These are phyloP conservation scores for Protomyces macrosporus DNA, from an alignment of 1,139 yeast species.

Conservation along the genomic window DNA sequence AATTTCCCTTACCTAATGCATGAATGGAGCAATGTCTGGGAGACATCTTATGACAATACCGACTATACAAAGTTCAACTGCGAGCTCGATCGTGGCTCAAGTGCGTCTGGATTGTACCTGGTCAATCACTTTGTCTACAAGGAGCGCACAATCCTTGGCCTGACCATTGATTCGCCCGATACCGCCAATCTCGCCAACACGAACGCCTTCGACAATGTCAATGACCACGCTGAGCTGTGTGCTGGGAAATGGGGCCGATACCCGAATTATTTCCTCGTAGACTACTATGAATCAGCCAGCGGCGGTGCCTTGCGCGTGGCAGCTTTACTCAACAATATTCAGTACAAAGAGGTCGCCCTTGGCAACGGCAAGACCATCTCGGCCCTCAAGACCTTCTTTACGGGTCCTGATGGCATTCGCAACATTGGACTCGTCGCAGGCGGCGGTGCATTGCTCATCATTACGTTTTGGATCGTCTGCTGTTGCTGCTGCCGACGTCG, in stretches of 20 bases:
- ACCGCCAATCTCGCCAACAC: slow-evolving; percentile 9
- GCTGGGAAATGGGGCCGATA: not conserved
- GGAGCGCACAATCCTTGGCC: slow-evolving; percentile 2
- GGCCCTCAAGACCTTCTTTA: slow-evolving; percentile 12
- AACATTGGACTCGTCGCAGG: slow-evolving; percentile 17
- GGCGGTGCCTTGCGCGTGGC: slow-evolving; percentile 19
- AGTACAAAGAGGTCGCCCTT: not conserved
- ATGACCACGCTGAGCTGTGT: slow-evolving; percentile 6
- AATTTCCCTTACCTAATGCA: slow-evolving; percentile 9
- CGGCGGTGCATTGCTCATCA: slow-evolving; percentile 3
- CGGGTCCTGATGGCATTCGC: slow-evolving; percentile 17
- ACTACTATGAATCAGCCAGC: slow-evolving; percentile 6
- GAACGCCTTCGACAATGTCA: slow-evolving; percentile 2
- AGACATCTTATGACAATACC: slow-evolving; percentile 17
- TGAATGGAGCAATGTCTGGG: slow-evolving; percentile 20
- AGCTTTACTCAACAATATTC: slow-evolving; percentile 12
- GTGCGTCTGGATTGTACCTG: slow-evolving; percentile 11
- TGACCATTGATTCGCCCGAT: slow-evolving; percentile 16
- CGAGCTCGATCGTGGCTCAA: slow-evolving; percentile 16
- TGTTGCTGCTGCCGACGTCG: slow-evolving; percentile 7
- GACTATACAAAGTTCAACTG: slow-evolving; percentile 12
- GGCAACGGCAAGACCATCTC: slow-evolving; percentile 7
- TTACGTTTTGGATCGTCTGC: slow-evolving; percentile 5
- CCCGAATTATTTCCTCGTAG: slow-evolving; percentile 22
- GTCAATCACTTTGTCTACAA: slow-evolving; percentile 22